Base-by-base conservation (phyloP, 2,329 filamentous ascomycete species). In the Fusarium sp. region DNA sequence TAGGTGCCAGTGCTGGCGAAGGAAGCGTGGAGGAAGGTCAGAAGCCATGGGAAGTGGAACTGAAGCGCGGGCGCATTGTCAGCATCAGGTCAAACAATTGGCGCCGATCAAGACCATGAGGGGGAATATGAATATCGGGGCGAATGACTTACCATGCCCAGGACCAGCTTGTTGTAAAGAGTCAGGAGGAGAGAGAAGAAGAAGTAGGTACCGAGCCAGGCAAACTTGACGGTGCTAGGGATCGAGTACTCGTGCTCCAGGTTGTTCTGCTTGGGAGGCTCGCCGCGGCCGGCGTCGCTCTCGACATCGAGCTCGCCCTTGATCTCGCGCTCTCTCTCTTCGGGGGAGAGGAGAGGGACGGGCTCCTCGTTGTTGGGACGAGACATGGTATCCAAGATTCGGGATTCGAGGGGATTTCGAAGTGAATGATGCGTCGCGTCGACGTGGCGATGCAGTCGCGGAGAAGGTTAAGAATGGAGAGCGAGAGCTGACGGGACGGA, bases 31-130 rank as follows among this genome's bases (percentile, higher is more conserved):
- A 89, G 79, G 54, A 86, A 85, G 2, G 88, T 90, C 39, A 90
- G 78, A 16, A 90, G 84, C 86, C 88, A 90, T 46, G 89, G 88
- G 73, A 88, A 89, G 47, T 83, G 79, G 69, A 90, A 89, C 85
- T 89, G 62, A 36, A 63, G 52, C 39, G 50, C 53, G 55, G 47
- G 43, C 41, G 48, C 44, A 71, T 63, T 1, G 66, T 76, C 51
- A 76, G 75, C 55, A 18, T 43, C 34, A 10, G 16, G 6, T 31
- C 23, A 9, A 30, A 10, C 27, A 28, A 54, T 30, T 43, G 43
- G 18, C 37, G 41, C 34, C 23, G 6, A 27, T 23, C 3, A 18
- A 43, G 37, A 27, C 9, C 46, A 15, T 23, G 9, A 11, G 23
- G 15, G 18, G 10, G 8, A 18, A 10, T n/a, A 27, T 43, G 8